Percentiles rank a stretch among this genome's conserved stretches.
Conservation (phyloP, 176 grass and related monocot species). For the Ensete glaucum region DNA sequence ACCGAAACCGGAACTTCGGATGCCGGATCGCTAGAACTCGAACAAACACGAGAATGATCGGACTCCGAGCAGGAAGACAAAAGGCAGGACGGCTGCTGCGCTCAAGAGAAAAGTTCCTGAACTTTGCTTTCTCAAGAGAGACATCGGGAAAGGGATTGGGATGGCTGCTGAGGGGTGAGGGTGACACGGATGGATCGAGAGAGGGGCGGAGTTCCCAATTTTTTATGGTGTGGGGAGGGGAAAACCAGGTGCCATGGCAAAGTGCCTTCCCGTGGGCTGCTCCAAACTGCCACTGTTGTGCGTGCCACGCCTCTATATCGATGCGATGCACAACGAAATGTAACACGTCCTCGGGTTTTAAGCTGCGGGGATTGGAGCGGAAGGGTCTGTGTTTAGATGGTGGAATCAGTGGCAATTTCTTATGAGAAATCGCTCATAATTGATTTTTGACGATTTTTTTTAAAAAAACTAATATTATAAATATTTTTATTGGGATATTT, state of each 20-base stretch:
- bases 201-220: not conserved
- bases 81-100: not conserved
- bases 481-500: no score
- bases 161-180: not conserved
- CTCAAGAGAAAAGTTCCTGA: not conserved
- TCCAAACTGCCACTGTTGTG: constrained; percentile 11
- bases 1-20: not conserved
- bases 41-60: not conserved
- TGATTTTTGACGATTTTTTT: no score
- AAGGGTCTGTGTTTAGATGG: no score
- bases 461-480: no score
- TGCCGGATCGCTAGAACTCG: not conserved
- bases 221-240: not conserved
- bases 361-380: no score
- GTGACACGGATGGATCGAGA: not conserved
- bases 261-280: constrained; percentile 16
- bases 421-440: no score
- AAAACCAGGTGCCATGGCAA: constrained; percentile 19
- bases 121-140: not conserved
- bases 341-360: no score
- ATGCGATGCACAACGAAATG: not conserved
- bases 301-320: not conserved
- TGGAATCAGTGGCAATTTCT: no score
- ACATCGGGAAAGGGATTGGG: not conserved
- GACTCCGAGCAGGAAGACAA: not conserved